Percentiles rank a stretch among this genome's conserved stretches.
Evolutionary conservation across 352 stramenopile species (phyloP).

Genomic region (Phytophthora pseudosyringae): DNA sequence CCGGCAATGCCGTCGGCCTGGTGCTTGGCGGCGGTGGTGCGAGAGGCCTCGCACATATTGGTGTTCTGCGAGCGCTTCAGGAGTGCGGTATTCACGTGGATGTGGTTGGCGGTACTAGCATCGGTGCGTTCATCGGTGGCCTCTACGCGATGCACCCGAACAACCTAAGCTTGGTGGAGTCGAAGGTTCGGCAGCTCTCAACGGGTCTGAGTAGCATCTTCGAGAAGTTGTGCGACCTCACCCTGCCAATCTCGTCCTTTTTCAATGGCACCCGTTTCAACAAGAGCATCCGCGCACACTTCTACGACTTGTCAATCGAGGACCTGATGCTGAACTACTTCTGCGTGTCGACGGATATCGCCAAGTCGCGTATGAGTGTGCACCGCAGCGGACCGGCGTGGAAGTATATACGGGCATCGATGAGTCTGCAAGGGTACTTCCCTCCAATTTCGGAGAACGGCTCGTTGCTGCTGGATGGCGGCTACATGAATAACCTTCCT

Average conservation of each 20-base stretch:
- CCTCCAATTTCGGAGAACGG: constrained; percentile 90
- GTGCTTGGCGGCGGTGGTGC: constrained; percentile 95
- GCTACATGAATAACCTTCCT: constrained; percentile 95
- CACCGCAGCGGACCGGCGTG: constrained; percentile 87
- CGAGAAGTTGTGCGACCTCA: constrained; percentile 86
- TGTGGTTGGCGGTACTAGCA: constrained; percentile 93
- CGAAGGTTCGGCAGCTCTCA: constrained; percentile 66
- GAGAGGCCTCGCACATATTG: constrained; percentile 94
- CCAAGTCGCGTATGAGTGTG: constrained; percentile 87
- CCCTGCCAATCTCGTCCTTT: constrained; percentile 89
- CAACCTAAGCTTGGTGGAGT: constrained; percentile 61
- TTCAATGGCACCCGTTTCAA: constrained; percentile 91
- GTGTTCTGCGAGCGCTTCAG: constrained; percentile 92
- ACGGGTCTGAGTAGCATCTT: constrained; percentile 69
- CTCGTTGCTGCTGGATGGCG: constrained; percentile 89
- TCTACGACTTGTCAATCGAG: constrained; percentile 84
- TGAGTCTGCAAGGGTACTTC: constrained; percentile 93
- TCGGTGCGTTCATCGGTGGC: constrained; percentile 86
- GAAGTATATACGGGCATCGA: constrained; percentile 92
- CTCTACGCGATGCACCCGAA: constrained; percentile 84
- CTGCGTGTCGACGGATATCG: constrained; percentile 93
- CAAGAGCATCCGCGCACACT: constrained; percentile 67
- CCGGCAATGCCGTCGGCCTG: constrained; percentile 92
- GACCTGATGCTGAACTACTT: constrained; percentile 95
- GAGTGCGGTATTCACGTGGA: constrained; percentile 94